Base-by-base conservation (phyloP, 2,329 filamentous ascomycete genomes). In the Monosporascus sp. region DNA sequence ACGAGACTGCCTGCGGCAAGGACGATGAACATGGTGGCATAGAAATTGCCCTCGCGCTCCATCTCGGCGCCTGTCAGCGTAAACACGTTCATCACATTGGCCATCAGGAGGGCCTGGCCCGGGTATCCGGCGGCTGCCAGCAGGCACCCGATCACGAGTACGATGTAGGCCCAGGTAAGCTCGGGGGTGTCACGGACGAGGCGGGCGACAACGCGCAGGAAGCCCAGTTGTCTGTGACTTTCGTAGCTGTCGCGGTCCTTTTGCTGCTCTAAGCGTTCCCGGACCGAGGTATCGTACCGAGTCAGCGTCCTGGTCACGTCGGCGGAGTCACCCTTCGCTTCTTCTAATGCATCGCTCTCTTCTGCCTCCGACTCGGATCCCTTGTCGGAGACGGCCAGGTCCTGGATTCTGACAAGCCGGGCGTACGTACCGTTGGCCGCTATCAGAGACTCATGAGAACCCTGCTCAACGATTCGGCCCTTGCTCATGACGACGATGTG, bases 401-500 rank as follows among this genome's bases (percentile, higher is more conserved):
- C 88, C 74, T 92, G 88, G 60, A 91, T 71, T 56, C 86, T 88
- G 46, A 91, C 88, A 58, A 92, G 68, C 71, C 90, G 86, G 8
- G 80, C 82, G 65, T 92, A 92, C 49, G 85, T 77, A 5, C 86
- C 86, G 57, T 82, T 82, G 65, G 75, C 78, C 58, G 75, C 78
- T 77, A 87, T 82, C 62, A 90, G 66, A 65, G 89, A 86, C 0
- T 72, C 65, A 66, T 96, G 92, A 11, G 83, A 89, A 2, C 92
- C 92, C 58, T 81, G 80, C 74, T 97, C 92, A 1, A 92, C 86
- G 41, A 97, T 83, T 54, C 82, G 79, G 8, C 92, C 92, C 60
- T 88, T 83, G 67, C 96, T 90, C 66, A 97, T 91, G 15, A 97
- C 92, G 57, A 93, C 96, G 60, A 97, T 96, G 39, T 91, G 75